A percentile compares a stretch with the other conserved stretches of the same genome.
These are phyloP conservation scores for Ganoderma boninense DNA, from an alignment of 1,284 basidiomycete species.

Conservation along the genomic window DNA sequence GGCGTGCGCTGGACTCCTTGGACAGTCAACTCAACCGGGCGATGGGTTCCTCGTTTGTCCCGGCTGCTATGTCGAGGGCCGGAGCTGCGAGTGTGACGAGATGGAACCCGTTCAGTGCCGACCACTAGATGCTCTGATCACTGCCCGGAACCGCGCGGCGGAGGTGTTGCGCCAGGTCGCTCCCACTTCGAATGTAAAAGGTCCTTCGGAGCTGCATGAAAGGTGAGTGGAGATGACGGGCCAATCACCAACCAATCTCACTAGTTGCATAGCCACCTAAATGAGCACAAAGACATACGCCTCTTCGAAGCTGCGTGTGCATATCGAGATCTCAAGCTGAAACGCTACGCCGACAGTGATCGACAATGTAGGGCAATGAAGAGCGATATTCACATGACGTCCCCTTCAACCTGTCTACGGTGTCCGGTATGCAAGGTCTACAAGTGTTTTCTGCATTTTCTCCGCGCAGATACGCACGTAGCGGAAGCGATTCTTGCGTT, in stretches of 20 bases:
- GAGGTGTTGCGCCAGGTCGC: conserved; percentile 34
- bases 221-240: neutral
- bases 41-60: conserved; percentile 67
- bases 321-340: conserved; percentile 16
- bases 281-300: conserved; percentile 14
- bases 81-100: conserved; percentile 63
- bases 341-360: neutral
- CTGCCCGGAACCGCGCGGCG: conserved; percentile 50
- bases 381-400: neutral
- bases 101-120: conserved; percentile 69
- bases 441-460: conserved; percentile 61
- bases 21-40: conserved; percentile 34
- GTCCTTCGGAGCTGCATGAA: neutral
- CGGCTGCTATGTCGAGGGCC: conserved; percentile 78
- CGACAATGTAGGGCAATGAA: neutral
- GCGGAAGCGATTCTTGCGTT: conserved; percentile 54
- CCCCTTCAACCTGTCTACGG: neutral
- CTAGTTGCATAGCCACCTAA: neutral
- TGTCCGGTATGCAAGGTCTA: neutral
- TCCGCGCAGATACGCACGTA: conserved; percentile 58
- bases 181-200: neutral
- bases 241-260: neutral
- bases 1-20: conserved; percentile 45
- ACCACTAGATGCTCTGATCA: conserved; percentile 48
- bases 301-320: conserved; percentile 47